These are phyloP conservation scores for Colletotrichum spinosum DNA, from an alignment of 2,329 filamentous ascomycete genomes.

Conservation along the genomic window DNA sequence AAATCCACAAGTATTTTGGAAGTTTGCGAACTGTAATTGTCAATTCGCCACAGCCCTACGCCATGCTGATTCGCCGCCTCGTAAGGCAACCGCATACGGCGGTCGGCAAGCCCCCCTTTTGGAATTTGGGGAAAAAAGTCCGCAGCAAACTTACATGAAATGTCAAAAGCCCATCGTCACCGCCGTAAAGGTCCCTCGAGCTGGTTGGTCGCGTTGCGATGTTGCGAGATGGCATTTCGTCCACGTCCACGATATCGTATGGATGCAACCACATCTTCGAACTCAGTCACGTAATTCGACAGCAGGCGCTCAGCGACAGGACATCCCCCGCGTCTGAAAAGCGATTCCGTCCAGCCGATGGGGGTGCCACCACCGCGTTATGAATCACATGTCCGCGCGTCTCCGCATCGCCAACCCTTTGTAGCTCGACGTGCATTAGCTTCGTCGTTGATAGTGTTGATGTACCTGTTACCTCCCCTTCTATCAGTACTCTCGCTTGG, in stretches of 20 bases:
- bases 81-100: not conserved
- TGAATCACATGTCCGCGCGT: conserved; percentile 23
- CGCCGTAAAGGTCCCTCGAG: no score
- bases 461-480: conserved; percentile 23
- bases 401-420: conserved; percentile 6
- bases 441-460: conserved; percentile 19
- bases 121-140: not conserved
- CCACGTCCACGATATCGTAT: no score
- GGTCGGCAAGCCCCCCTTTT: not conserved
- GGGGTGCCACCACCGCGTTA: conserved; percentile 1
- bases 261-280: no score
- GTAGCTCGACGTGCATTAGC: conserved; percentile 26
- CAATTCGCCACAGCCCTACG: no score
- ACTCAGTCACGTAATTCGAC: no score
- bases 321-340: conserved; percentile 5
- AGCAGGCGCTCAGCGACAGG: no score
- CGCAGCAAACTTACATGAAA: not conserved
- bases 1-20: no score
- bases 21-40: no score
- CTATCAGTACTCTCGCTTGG: not conserved
- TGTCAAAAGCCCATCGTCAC: no score
- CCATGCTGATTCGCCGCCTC: not conserved
- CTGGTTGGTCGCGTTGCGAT: no score
- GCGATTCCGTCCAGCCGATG: conserved; percentile 13
- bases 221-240: no score